These are phyloP conservation scores for Sordariomycetes sp. DNA, from an alignment of 2,329 filamentous ascomycete species.

Conservation along the genomic window DNA sequence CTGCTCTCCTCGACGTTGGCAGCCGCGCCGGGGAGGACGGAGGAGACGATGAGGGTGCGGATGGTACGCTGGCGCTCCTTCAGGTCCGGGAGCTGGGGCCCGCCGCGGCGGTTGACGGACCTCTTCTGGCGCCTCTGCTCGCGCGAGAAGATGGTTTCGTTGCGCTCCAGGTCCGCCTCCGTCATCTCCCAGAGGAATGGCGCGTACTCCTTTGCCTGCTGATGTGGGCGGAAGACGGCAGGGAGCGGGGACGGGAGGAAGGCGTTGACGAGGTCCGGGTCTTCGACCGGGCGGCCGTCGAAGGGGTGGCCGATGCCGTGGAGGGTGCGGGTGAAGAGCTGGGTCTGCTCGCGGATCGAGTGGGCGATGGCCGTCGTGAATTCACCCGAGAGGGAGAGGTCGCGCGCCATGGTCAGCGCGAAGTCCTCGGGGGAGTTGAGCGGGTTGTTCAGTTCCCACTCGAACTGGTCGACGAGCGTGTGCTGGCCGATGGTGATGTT, in stretches of 20 bases:
- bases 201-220: slow-evolving; percentile 86
- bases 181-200: slow-evolving; percentile 91
- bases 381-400: slow-evolving; percentile 84
- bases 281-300: slow-evolving; percentile 84
- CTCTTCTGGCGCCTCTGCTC: slow-evolving; percentile 92
- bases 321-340: slow-evolving; percentile 85
- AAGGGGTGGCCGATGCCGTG: slow-evolving; percentile 92
- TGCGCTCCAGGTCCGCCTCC: slow-evolving; percentile 78
- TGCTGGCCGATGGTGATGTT: slow-evolving; percentile 96
- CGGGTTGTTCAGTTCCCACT: slow-evolving; percentile 97
- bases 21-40: slow-evolving; percentile 79
- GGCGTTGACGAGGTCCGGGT: slow-evolving; percentile 73
- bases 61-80: slow-evolving; percentile 92
- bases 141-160: slow-evolving; percentile 83
- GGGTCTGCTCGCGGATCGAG: slow-evolving; percentile 90
- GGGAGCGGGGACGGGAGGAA: slow-evolving; percentile 78
- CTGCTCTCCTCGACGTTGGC: slow-evolving; percentile 70
- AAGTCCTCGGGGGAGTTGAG: slow-evolving; percentile 92
- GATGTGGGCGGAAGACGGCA: slow-evolving; percentile 76
- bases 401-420: slow-evolving; percentile 74
- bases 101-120: slow-evolving; percentile 85
- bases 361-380: slow-evolving; percentile 97
- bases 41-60: slow-evolving; percentile 81
- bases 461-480: slow-evolving; percentile 91
- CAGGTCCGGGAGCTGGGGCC: slow-evolving; percentile 86